phyloP scores from a whole-genome alignment of 371 early-diverging fungal genomes.

The Mucor saturninus region DNA sequence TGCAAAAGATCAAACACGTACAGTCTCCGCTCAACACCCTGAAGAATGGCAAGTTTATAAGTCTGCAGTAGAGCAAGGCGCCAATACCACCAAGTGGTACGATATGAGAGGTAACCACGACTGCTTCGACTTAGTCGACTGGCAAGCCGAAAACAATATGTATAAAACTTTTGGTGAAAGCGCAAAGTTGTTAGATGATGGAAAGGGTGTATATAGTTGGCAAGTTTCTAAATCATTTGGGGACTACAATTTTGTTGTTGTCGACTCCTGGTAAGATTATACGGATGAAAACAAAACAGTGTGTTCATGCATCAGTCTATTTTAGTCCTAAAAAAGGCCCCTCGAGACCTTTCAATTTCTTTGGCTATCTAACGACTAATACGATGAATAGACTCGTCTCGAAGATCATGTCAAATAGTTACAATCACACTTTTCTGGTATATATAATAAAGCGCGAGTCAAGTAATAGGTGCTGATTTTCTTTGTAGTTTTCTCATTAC shows the following conservation, averaged over 20 bases:
- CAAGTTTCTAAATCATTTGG: constrained; percentile 67
- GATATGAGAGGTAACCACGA: constrained; percentile 91
- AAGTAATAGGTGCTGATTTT: neutral
- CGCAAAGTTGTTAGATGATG: constrained; percentile 48
- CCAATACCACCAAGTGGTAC: constrained; percentile 62
- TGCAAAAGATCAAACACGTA: constrained; percentile 71
- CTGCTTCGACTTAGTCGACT: constrained; percentile 78
- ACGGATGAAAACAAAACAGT: no score
- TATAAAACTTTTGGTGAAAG: constrained; percentile 61
- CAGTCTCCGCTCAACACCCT: constrained; percentile 72
- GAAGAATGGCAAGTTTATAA: constrained; percentile 88
- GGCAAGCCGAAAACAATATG: constrained; percentile 65
- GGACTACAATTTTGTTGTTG: constrained; percentile 80
- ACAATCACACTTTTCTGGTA: constrained; percentile 71
- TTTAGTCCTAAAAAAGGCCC: constrained; percentile 77
- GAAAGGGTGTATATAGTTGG: constrained; percentile 64
- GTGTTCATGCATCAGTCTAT: neutral
- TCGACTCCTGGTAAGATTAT: constrained; percentile 78
- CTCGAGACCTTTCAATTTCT: constrained; percentile 89
- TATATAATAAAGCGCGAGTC: neutral
- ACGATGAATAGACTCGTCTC: constrained; percentile 76
- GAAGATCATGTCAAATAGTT: constrained; percentile 28
- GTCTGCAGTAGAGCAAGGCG: constrained; percentile 59
- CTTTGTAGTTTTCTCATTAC: constrained; percentile 75
- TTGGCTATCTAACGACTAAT: constrained; percentile 77